Evolutionary conservation across 305 asterid species (phyloP).

Genomic region (Fraxinus ornus): DNA sequence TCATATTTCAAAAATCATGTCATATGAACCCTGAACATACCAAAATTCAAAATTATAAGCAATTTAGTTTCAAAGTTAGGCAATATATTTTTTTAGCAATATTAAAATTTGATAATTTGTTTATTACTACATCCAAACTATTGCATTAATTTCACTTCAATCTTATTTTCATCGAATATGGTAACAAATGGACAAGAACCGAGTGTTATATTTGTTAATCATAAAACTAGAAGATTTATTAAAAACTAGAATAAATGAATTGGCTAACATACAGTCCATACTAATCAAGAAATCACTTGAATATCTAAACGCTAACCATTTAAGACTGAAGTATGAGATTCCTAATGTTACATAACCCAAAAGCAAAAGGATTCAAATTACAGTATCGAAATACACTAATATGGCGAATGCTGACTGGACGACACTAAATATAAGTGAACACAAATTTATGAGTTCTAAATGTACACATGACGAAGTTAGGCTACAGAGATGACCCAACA

Average conservation of each 20-base stretch:
- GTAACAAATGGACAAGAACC: not conserved
- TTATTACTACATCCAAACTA: not conserved
- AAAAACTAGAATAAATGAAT: not conserved
- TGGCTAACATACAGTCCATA: not conserved
- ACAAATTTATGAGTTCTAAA: not conserved
- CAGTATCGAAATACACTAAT: not conserved
- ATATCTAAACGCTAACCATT: not conserved
- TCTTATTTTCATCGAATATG: not conserved
- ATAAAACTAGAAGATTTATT: not conserved
- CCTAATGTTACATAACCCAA: not conserved
- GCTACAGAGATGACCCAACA: not conserved
- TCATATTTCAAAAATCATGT: not conserved
- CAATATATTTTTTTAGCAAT: not conserved
- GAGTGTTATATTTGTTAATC: not conserved
- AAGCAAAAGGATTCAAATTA: not conserved
- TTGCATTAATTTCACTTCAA: not conserved
- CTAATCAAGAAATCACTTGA: not conserved
- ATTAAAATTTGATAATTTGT: not conserved
- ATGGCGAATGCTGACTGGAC: not conserved
- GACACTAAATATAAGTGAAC: not conserved
- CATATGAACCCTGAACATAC: not conserved
- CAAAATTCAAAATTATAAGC: not conserved
- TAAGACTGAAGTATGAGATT: not conserved
- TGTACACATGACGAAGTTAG: not conserved
- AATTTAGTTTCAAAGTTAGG: not conserved